Evolutionary conservation across 352 stramenopile species (phyloP).

Genomic region (Phytophthora quininea): DNA sequence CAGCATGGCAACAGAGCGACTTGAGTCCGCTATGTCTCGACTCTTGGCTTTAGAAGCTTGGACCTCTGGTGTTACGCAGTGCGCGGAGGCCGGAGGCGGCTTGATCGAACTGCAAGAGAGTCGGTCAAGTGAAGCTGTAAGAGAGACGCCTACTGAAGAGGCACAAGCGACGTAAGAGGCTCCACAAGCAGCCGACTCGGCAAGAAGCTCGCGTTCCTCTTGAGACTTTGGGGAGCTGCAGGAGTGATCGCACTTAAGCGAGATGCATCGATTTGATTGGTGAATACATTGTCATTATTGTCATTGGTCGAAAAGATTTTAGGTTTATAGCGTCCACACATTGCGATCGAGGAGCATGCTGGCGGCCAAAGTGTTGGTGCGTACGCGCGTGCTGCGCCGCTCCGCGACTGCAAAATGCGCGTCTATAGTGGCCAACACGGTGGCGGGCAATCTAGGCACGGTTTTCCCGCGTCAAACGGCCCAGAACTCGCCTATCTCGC

Average conservation of each 20-base stretch:
- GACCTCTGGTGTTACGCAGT: neutral
- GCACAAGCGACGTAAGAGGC: neutral
- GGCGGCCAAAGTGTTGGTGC: constrained; percentile 12
- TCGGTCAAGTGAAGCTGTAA: neutral
- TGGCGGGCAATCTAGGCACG: neutral
- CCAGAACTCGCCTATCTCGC: constrained; percentile 1
- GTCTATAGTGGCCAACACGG: constrained; percentile 1
- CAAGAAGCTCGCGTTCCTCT: constrained; percentile 1
- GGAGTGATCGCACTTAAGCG: too few species aligned
- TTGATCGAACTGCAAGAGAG: neutral
- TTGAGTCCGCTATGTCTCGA: neutral
- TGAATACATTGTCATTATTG: neutral
- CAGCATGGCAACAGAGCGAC: constrained; percentile 30
- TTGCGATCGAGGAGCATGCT: constrained; percentile 21
- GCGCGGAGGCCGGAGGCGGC: neutral
- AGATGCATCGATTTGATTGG: too few species aligned
- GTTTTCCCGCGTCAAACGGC: neutral
- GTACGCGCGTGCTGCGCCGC: constrained; percentile 15
- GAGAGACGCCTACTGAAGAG: neutral
- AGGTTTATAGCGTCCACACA: constrained; percentile 11
- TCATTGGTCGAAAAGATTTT: neutral
- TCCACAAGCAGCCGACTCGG: neutral
- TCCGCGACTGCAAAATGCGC: neutral
- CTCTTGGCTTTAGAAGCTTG: constrained; percentile 13
- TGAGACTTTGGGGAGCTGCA: neutral